Evolutionary conservation across 108 stramenopile species (phyloP), one percentile per base, ranked within the genome.

Genomic region (Nitzschia inconspicua): DNA sequence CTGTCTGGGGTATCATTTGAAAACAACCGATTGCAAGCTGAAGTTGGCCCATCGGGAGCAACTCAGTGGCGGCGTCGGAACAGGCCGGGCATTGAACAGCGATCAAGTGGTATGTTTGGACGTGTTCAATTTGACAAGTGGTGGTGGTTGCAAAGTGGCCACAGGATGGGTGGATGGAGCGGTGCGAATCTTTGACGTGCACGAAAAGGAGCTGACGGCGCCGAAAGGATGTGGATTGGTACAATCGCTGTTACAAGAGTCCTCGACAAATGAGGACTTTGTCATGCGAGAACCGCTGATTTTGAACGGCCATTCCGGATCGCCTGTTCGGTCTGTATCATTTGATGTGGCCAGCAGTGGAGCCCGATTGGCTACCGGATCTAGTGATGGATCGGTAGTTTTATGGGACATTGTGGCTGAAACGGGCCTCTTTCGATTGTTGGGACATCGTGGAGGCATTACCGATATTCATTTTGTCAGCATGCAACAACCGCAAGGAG

Each of bases 361-460:
- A 4, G 56, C 63, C 47, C 51, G 84, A 42, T 52, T 94, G 53
- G 89, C 88, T 14, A 82, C 80, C 9, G 95, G 93, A 35, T 90
- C 87, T 20, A 74, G 85, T 23, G 78, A 99, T 80, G 97, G 96
- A 7, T 76, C 88, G 31, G 78, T 98, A 20, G 80, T 97, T 26
- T 31, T 99, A 7, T 98, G 97, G 97, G 98, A 99, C 73, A 57
- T 89, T 19, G 78, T 97, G 20, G 86, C 95, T 4, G 95, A 97
- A 81, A 76, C 87, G 1, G 98, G 97, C 39, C 61, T 96, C 30
- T 97, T 80, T 72, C 78, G 97, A 13, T 64, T 99, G 13, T 67
- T 90, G 47, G 98, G 97, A 11, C 97, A 98, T 73, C 65, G 75
- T 24, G 92, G 93, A 24, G 93, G 78, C n/a, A 86, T 97, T 27